Conservation (phyloP, 345 rosid species). For the Brassica incana region DNA sequence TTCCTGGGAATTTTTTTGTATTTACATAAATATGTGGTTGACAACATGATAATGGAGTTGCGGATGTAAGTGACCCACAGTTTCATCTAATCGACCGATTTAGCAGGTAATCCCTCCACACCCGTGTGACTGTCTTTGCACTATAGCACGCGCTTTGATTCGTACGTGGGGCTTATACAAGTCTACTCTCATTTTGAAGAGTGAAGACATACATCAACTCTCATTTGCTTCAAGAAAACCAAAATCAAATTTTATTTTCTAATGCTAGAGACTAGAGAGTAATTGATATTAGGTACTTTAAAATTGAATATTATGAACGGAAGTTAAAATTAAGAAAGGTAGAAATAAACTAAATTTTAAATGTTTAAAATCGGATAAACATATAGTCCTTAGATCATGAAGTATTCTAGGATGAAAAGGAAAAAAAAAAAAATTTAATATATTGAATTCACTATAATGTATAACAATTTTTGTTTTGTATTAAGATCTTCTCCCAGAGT, state of each 20-base stretch:
- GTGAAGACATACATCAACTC: not conserved
- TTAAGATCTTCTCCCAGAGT: not conserved
- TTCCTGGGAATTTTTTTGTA: too few relatives aligned
- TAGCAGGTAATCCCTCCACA: slow-evolving; percentile 33
- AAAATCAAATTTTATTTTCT: not conserved
- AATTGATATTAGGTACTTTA: not conserved
- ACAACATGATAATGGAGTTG: slow-evolving; percentile 33
- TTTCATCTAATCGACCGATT: slow-evolving; percentile 32
- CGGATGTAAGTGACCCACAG: slow-evolving; percentile 30
- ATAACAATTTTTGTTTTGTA: too few relatives aligned
- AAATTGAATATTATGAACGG: not conserved
- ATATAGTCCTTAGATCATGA: not conserved
- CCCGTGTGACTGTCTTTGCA: slow-evolving; percentile 10
- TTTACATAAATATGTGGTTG: too few relatives aligned
- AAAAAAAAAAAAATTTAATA: too few relatives aligned
- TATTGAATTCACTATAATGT: not conserved
- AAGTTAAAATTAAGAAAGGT: not conserved
- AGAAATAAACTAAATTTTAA: not conserved
- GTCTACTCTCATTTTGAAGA: not conserved
- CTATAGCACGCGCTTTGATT: not conserved
- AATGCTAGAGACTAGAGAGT: not conserved
- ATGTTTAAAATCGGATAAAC: not conserved
- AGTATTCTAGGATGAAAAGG: not conserved
- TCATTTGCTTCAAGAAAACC: not conserved
- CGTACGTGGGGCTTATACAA: not conserved